These are phyloP conservation scores for Ceratocystis eucalypticola DNA, from an alignment of 2,329 filamentous ascomycete species.

Conservation along the genomic window DNA sequence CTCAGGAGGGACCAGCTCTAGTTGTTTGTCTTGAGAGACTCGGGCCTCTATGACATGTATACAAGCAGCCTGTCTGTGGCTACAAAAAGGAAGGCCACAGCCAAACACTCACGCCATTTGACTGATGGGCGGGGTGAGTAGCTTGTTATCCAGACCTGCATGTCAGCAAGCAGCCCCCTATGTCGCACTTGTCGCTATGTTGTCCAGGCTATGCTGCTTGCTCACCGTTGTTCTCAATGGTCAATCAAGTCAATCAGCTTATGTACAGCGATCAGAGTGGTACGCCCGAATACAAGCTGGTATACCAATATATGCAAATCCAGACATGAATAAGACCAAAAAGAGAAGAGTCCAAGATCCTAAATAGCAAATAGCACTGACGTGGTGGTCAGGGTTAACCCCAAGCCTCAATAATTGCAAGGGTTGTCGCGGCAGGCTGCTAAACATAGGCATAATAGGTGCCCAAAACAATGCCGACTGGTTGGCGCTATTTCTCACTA, in stretches of 20 bases:
- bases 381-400: no score
- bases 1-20: not conserved
- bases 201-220: not conserved
- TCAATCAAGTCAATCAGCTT: not conserved
- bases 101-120: not conserved
- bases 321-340: no score
- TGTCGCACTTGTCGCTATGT: not conserved
- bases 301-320: not conserved
- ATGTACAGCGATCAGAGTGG: not conserved
- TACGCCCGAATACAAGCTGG: not conserved
- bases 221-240: not conserved
- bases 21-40: not conserved
- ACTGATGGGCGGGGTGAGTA: not conserved
- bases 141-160: not conserved
- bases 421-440: no score
- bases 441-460: no score
- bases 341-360: no score
- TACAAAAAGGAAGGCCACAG: not conserved
- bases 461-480: no score
- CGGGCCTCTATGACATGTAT: not conserved
- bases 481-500: no score
- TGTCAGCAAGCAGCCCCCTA: not conserved
- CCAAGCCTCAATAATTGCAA: no score
- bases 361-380: no score
- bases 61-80: not conserved